These are phyloP conservation scores for Sarocladium oryzae DNA, from an alignment of 2,329 filamentous ascomycete species.

Conservation along the genomic window DNA sequence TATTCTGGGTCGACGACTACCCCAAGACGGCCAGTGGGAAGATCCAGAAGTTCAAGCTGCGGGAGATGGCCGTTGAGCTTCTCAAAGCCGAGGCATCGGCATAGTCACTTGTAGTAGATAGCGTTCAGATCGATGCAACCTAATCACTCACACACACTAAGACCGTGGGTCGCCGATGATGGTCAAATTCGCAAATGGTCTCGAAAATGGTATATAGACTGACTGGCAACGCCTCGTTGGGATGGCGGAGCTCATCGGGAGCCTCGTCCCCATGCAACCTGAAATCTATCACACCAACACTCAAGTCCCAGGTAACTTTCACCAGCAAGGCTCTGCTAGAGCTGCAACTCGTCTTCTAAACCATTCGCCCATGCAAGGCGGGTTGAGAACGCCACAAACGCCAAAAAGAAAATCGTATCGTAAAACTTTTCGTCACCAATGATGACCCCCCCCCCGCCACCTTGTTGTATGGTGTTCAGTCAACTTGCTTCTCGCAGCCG, in stretches of 20 bases:
- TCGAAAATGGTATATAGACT: background rate
- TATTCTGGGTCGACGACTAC: constrained; percentile 82
- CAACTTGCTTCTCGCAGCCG: constrained; percentile 71
- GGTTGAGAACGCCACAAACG: constrained; percentile 2
- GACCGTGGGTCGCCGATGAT: too few relatives aligned
- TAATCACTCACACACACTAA: too few relatives aligned
- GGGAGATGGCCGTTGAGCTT: constrained; percentile 50
- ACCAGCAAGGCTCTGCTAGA: background rate
- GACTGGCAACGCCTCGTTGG: background rate
- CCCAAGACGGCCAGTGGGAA: constrained; percentile 96
- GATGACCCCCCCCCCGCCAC: background rate
- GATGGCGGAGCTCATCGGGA: background rate
- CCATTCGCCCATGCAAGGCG: background rate
- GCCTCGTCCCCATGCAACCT: background rate
- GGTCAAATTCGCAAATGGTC: too few relatives aligned
- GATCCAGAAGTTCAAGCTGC: constrained; percentile 88
- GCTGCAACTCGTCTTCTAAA: background rate
- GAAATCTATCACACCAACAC: background rate
- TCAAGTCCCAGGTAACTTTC: background rate
- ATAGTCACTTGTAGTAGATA: background rate
- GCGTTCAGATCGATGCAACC: too few relatives aligned
- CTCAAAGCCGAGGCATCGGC: constrained; percentile 13
- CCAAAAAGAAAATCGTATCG: background rate
- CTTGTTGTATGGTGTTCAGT: constrained; percentile 22
- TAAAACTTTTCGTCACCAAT: constrained; percentile 1